These are phyloP conservation scores for Bolboschoenus planiculmis DNA, from an alignment of 176 grass and related monocot genomes.

Conservation along the genomic window DNA sequence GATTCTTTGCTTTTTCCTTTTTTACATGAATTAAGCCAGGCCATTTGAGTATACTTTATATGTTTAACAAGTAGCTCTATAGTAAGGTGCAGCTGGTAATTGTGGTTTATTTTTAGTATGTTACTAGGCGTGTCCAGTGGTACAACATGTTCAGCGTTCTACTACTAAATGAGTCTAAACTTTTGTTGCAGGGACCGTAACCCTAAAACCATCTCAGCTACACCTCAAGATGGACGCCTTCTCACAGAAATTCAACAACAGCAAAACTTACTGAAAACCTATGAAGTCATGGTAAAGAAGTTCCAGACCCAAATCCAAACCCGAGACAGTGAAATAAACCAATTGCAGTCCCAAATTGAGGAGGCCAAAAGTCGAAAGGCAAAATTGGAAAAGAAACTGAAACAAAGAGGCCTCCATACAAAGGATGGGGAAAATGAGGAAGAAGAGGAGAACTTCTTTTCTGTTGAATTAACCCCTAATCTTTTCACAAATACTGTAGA, in stretches of 20 bases:
- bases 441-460: conserved; percentile 82
- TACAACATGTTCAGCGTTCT: not conserved
- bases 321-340: conserved; percentile 66
- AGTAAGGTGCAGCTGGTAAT: not conserved
- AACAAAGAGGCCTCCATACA: conserved; percentile 75
- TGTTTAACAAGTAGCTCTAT: not conserved
- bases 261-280: conserved; percentile 87
- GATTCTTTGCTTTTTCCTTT: not conserved
- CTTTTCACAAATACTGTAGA: conserved; percentile 81
- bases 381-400: conserved; percentile 95
- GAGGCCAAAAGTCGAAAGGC: conserved; percentile 71
- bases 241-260: conserved; percentile 93
- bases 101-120: not conserved
- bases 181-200: conserved; percentile 43
- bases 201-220: conserved; percentile 64
- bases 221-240: conserved; percentile 77
- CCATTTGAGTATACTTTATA: not conserved
- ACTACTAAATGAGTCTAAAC: not conserved
- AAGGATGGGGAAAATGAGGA: conserved; percentile 59
- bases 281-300: conserved; percentile 96
- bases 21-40: not conserved
- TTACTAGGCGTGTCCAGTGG: not conserved
- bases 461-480: conserved; percentile 78
- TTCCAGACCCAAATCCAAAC: conserved; percentile 94
- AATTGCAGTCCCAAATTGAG: conserved; percentile 68